Percentiles rank a stretch among this genome's conserved stretches.
Evolutionary conservation across 441 rosid genomes (phyloP).

Genomic region (Jatropha podagrica): DNA sequence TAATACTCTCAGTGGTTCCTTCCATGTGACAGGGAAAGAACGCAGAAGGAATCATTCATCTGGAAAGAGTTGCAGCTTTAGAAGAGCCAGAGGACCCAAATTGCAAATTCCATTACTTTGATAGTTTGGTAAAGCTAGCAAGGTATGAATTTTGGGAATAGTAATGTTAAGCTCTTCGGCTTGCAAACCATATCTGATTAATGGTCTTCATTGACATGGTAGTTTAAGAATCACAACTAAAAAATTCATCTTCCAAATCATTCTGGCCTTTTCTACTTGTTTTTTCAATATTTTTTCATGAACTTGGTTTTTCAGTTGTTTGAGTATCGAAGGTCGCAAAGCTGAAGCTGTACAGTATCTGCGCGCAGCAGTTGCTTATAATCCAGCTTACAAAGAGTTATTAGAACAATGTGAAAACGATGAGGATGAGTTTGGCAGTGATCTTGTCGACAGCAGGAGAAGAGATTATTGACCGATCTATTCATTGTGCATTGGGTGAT

Average conservation of each 20-base stretch:
- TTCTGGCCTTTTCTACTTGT: neutral
- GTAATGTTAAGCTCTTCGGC: neutral
- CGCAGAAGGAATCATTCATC: conserved; percentile 62
- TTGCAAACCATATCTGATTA: neutral
- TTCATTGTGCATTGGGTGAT: too few relatives aligned
- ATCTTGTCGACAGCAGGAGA: conserved; percentile 63
- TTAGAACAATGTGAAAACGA: conserved; percentile 68
- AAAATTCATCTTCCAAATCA: neutral
- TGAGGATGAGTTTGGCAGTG: conserved; percentile 43
- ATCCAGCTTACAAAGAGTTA: conserved; percentile 47
- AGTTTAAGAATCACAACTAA: neutral
- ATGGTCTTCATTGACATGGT: neutral
- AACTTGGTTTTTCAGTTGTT: conserved; percentile 43
- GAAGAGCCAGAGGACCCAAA: conserved; percentile 73
- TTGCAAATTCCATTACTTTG: conserved; percentile 69
- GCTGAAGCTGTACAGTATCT: conserved; percentile 71
- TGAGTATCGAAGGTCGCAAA: conserved; percentile 56
- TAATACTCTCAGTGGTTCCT: neutral
- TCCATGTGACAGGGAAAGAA: conserved; percentile 53
- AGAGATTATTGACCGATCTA: conserved; percentile 44
- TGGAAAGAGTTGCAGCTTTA: conserved; percentile 65
- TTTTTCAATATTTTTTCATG: neutral
- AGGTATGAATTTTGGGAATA: conserved; percentile 42
- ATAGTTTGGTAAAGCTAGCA: conserved; percentile 64
- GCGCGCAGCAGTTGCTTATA: conserved; percentile 62